Evolutionary conservation across 2,329 filamentous ascomycete genomes (phyloP).

Genomic region (Fusarium piperis): DNA sequence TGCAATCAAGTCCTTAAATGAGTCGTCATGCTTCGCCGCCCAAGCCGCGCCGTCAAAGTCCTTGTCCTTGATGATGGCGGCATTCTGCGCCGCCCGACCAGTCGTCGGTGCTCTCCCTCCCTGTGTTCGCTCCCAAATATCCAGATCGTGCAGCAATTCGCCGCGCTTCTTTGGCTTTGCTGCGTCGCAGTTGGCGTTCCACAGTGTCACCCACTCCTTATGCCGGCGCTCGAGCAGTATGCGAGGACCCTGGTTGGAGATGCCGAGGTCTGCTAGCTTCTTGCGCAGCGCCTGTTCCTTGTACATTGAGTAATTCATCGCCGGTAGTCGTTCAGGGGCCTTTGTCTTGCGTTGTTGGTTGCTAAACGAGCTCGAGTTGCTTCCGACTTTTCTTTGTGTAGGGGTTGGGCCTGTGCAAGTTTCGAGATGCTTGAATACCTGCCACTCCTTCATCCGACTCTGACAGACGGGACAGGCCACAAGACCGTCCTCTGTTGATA

Average conservation of each 20-base stretch:
- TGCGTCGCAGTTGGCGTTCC: constrained; percentile 97
- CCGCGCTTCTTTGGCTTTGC: constrained; percentile 73
- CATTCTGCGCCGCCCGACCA: constrained; percentile 50
- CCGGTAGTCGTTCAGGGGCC: constrained; percentile 73
- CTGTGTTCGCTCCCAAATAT: constrained; percentile 87
- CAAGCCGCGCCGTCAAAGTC: constrained; percentile 86
- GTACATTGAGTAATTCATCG: constrained; percentile 87
- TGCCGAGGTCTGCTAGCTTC: constrained; percentile 83
- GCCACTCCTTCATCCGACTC: constrained; percentile 79
- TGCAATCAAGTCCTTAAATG: constrained; percentile 84
- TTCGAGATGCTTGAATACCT: constrained; percentile 85
- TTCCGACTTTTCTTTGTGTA: constrained; percentile 4
- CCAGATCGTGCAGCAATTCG: constrained; percentile 81
- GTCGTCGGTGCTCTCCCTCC: constrained; percentile 66
- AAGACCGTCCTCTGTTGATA: constrained; percentile 71
- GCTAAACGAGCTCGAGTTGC: constrained; percentile 20
- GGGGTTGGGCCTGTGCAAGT: constrained; percentile 59
- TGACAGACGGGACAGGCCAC: constrained; percentile 86
- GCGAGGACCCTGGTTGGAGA: constrained; percentile 75
- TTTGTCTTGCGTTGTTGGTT: constrained; percentile 46
- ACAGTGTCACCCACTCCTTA: constrained; percentile 92
- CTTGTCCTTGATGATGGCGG: constrained; percentile 76
- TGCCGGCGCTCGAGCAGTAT: constrained; percentile 81
- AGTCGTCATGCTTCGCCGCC: constrained; percentile 74
- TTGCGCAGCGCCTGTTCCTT: constrained; percentile 81